phyloP scores from a whole-genome alignment of 306 rosid species.

The Acacia acuminata region DNA sequence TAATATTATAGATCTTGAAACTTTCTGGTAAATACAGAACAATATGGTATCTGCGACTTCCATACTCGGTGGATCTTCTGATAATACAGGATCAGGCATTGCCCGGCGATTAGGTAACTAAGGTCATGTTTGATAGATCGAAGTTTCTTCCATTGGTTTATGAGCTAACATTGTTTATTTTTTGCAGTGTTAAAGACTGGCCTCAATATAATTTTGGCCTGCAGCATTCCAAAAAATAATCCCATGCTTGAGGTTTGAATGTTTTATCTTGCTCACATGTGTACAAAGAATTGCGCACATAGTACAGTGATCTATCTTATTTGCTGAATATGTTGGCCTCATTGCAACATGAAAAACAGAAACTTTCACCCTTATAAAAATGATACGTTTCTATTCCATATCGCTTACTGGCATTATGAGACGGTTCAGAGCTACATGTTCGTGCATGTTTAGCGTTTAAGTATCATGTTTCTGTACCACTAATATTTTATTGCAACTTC shows the following conservation, averaged over 20 bases:
- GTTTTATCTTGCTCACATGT: conserved; percentile 31
- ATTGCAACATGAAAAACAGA: not conserved
- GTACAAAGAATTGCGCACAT: not conserved
- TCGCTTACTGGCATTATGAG: not conserved
- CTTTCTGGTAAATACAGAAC: conserved; percentile 44
- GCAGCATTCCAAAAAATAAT: conserved; percentile 75
- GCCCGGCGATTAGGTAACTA: conserved; percentile 75
- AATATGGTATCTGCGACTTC: conserved; percentile 66
- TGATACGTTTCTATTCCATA: not conserved
- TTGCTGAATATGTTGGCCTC: not conserved
- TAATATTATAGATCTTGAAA: not conserved
- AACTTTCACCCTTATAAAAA: not conserved
- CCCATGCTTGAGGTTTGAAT: conserved; percentile 83
- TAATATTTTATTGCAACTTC: conserved; percentile 9
- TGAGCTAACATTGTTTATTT: conserved; percentile 24
- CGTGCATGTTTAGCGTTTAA: not conserved
- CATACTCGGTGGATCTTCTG: conserved; percentile 83
- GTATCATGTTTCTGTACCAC: not conserved
- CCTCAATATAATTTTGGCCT: conserved; percentile 76
- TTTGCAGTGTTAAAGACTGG: conserved; percentile 76
- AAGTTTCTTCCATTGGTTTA: not conserved
- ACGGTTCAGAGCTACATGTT: not conserved
- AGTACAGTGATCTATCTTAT: not conserved
- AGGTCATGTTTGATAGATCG: not conserved
- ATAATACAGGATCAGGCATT: conserved; percentile 86